Evolutionary conservation across 2,329 filamentous ascomycete genomes (phyloP).

Genomic region (Fusarium citri): DNA sequence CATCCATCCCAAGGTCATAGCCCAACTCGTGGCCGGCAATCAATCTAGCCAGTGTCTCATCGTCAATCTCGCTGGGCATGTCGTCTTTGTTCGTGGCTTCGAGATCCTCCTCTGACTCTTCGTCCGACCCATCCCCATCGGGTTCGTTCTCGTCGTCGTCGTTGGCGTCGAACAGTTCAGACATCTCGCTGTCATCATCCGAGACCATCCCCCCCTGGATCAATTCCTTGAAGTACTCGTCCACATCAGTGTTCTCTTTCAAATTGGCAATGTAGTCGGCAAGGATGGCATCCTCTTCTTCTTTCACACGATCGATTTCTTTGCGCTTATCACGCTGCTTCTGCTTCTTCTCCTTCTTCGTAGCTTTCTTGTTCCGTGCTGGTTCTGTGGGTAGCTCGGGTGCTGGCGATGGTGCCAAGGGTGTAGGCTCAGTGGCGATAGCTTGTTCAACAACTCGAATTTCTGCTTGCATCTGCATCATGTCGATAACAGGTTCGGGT

Average conservation of each 20-base stretch:
- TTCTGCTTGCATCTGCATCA: constrained; percentile 50
- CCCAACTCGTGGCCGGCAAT: constrained; percentile 41
- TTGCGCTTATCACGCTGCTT: constrained; percentile 37
- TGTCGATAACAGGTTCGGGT: constrained; percentile 32
- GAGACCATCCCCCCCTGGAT: constrained; percentile 21
- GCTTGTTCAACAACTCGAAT: constrained; percentile 47
- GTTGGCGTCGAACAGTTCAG: constrained; percentile 59
- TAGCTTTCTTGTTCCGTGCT: background rate
- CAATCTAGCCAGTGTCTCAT: constrained; percentile 44
- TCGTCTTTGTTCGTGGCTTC: constrained; percentile 20
- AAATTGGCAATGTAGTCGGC: constrained; percentile 80
- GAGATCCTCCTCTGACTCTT: constrained; percentile 6
- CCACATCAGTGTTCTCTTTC: constrained; percentile 62
- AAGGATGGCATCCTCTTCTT: constrained; percentile 67
- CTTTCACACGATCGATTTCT: constrained; percentile 20
- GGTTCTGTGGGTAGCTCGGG: background rate
- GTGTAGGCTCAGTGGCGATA: constrained; percentile 19
- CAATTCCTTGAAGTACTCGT: constrained; percentile 50
- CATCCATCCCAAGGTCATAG: constrained; percentile 33
- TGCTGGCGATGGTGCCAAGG: background rate
- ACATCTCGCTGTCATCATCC: constrained; percentile 15
- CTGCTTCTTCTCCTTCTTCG: constrained; percentile 28
- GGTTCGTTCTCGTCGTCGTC: constrained; percentile 57
- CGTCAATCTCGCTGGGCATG: constrained; percentile 42
- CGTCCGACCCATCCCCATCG: constrained; percentile 50